phyloP scores from a whole-genome alignment of 495 filamentous ascomycete species.

The Xylaria curta region DNA sequence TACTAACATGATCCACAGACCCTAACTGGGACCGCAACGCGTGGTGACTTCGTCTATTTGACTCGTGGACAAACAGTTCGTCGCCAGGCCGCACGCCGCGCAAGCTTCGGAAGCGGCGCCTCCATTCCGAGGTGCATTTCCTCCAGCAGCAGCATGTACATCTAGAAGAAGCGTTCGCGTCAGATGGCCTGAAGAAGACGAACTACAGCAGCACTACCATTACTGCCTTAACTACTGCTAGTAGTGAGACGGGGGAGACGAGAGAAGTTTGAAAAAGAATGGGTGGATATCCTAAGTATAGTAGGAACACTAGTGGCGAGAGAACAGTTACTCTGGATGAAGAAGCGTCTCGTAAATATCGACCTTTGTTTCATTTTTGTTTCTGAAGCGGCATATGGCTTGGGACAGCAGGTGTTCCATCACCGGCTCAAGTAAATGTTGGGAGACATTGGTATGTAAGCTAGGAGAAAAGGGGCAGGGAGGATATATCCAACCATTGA shows the following conservation, averaged over 20 bases:
- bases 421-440: neutral
- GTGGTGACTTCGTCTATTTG: slow-evolving; percentile 62
- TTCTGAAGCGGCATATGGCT: neutral
- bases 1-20: slow-evolving; percentile 50
- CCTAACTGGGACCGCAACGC: slow-evolving; percentile 81
- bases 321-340: neutral
- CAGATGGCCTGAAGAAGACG: neutral
- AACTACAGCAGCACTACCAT: slow-evolving; percentile 2
- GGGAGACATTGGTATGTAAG: neutral
- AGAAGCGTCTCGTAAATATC: neutral
- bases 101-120: slow-evolving; percentile 55
- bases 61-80: slow-evolving; percentile 38
- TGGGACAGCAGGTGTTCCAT: neutral
- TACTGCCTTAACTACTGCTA: neutral
- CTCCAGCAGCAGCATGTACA: slow-evolving; percentile 17
- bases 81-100: slow-evolving; percentile 46
- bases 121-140: neutral
- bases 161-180: slow-evolving; percentile 2
- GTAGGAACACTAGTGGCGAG: neutral
- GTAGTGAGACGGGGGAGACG: neutral
- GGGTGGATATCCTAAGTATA: neutral
- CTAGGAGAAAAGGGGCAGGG: neutral
- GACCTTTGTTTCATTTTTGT: neutral
- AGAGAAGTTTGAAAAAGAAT: neutral
- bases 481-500: slow-evolving; percentile 20